These are phyloP conservation scores for Colletotrichum tanaceti DNA, from an alignment of 2,329 filamentous ascomycete genomes.

Conservation along the genomic window DNA sequence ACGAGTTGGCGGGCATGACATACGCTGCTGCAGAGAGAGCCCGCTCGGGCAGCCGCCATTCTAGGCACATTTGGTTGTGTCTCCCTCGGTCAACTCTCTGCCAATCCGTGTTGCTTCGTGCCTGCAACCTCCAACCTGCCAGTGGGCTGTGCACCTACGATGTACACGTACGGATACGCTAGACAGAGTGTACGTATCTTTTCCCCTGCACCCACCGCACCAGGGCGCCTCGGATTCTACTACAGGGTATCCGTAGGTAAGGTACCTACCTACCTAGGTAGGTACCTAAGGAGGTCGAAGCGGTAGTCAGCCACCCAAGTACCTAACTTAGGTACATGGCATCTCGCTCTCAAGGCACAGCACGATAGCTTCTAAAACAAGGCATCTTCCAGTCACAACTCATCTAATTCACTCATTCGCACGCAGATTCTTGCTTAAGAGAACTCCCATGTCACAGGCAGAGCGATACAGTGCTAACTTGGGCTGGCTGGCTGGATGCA, in stretches of 20 bases:
- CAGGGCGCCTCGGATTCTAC: neutral
- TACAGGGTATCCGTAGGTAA: slow-evolving; percentile 9
- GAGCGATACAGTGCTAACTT: too few species aligned
- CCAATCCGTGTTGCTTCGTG: slow-evolving; percentile 12
- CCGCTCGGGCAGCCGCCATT: slow-evolving; percentile 4
- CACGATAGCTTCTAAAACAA: neutral
- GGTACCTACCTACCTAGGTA: too few species aligned
- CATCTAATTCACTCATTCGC: neutral
- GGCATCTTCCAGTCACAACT: neutral
- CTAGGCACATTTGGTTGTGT: neutral
- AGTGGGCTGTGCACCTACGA: slow-evolving; percentile 30
- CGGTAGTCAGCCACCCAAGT: neutral
- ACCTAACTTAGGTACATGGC: too few species aligned
- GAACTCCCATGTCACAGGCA: too few species aligned
- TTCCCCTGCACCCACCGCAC: neutral
- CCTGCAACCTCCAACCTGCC: slow-evolving; percentile 12
- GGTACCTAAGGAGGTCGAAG: too few species aligned
- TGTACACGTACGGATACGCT: too few species aligned
- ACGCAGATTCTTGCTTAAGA: neutral
- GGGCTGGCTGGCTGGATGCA: neutral
- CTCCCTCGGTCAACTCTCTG: slow-evolving; percentile 1
- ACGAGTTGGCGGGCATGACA: slow-evolving; percentile 1
- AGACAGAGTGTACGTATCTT: slow-evolving; percentile 9
- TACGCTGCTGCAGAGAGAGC: neutral
- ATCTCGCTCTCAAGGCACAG: neutral